Evolutionary conservation across 2,329 filamentous ascomycete genomes (phyloP), one percentile per base, ranked within the genome.

Genomic region (Fusarium euwallaceae): DNA sequence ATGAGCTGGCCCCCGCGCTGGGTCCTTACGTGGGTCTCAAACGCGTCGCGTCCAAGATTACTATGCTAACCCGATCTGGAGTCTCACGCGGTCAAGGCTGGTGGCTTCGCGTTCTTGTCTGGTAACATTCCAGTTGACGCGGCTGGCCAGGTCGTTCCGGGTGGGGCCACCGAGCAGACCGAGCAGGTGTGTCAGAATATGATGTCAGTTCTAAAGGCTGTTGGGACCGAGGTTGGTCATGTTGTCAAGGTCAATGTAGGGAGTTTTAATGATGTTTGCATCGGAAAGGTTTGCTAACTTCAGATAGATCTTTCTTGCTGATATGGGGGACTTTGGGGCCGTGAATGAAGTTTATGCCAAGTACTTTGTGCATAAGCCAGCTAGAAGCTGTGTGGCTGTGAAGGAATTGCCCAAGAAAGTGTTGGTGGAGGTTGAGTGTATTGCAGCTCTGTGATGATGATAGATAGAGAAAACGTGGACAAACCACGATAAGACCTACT

Each of bases 351-450:
- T 64, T 20, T 64, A 64, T 32, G 48, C n/a, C 12, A 55, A 39
- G 34, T 58, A 64, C 34, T 64, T 64, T 64, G 48, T 43, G 22
- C 61, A 64, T 20, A 64, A 64, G 17, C 61, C 61, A 24, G 48
- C 61, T 0, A 29, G 61, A 17, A 64, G 61, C 6, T 64, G 48
- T 36, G 43, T 64, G 12, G 61, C 61, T 39, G 32, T 64, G 8
- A 64, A 58, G 20, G 17, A 56, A 48, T 39, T 64, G 45, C 61
- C 61, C 11, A 64, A 64, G 48, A 29, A 58, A 11, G 43, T 58
- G 10, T 27, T 27, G 34, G 43, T 64, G 16, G 61, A 64, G 20
- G 24, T 64, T 64, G 34, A 64, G 29, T 64, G 48, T 51, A 22
- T 37, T 11, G 41, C 60, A 9, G 27, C 37, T 27, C n/a, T 61